Percentiles rank a stretch among this genome's conserved stretches.
Conservation (phyloP, 1,284 basidiomycete genomes). For the Microbotryum lychnidis-dioicae region DNA sequence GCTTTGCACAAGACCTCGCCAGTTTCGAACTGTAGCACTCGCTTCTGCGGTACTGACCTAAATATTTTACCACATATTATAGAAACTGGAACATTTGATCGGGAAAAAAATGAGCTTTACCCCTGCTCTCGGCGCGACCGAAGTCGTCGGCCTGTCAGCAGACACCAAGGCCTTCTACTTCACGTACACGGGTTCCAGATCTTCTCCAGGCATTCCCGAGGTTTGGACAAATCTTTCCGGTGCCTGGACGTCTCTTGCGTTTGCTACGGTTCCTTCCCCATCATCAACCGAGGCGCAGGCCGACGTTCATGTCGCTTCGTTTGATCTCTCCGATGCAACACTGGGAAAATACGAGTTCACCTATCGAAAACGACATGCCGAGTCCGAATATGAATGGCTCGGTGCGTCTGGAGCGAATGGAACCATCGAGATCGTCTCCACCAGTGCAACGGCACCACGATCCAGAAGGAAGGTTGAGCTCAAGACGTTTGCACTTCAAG, state of each 20-base stretch:
- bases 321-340: background rate
- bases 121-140: no score
- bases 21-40: no score
- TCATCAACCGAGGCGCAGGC: background rate
- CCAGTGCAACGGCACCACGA: background rate
- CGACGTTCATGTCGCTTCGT: no score
- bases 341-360: conserved; percentile 23
- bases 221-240: conserved; percentile 28
- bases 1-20: no score
- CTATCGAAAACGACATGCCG: conserved; percentile 8
- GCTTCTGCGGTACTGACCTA: no score
- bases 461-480: conserved; percentile 2
- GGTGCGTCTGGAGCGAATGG: conserved; percentile 17
- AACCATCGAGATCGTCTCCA: conserved; percentile 2
- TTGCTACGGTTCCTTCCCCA: background rate
- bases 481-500: conserved; percentile 3
- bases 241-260: conserved; percentile 18
- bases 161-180: no score
- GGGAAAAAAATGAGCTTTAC: no score
- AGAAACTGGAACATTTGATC: no score
- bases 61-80: no score
- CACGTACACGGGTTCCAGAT: no score
- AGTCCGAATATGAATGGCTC: conserved; percentile 23
- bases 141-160: no score
- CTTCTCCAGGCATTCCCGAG: conserved; percentile 4